Evolutionary conservation across 352 stramenopile genomes (phyloP).

Genomic region (Phytophthora megakarya): DNA sequence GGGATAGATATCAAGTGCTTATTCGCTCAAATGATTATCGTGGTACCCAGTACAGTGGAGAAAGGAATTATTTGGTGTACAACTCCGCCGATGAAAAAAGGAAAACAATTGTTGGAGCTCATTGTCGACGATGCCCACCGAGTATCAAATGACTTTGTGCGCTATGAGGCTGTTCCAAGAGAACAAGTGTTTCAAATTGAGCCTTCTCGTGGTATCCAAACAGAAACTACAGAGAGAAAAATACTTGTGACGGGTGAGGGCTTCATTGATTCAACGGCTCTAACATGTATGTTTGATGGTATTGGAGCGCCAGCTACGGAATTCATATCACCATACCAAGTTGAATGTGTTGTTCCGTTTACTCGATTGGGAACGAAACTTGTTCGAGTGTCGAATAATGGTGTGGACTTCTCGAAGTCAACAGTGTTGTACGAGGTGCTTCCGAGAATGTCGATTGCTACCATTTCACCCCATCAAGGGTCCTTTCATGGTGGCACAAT

Average conservation of each 20-base stretch:
- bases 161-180: conserved; percentile 38
- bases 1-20: conserved; percentile 36
- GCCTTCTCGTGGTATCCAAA: conserved; percentile 35
- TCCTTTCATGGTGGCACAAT: conserved; percentile 45
- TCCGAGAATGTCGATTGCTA: conserved; percentile 41
- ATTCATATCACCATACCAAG: conserved; percentile 49
- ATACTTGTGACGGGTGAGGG: conserved; percentile 48
- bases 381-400: conserved; percentile 65
- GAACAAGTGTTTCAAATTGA: conserved; percentile 41
- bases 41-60: conserved; percentile 7
- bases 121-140: conserved; percentile 27
- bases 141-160: conserved; percentile 35
- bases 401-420: conserved; percentile 46
- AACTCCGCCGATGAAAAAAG: conserved; percentile 32
- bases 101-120: conserved; percentile 37
- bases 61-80: conserved; percentile 25
- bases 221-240: conserved; percentile 14
- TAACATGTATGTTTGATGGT: conserved; percentile 57
- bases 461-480: conserved; percentile 36
- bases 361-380: conserved; percentile 42
- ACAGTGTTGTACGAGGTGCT: conserved; percentile 35
- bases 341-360: conserved; percentile 66
- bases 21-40: conserved; percentile 30
- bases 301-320: conserved; percentile 24
- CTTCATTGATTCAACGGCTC: conserved; percentile 49